Percentiles rank a stretch among this genome's conserved stretches.
phyloP scores from a whole-genome alignment of 2,329 filamentous ascomycete species.

The Amesomyces nigricolor region DNA sequence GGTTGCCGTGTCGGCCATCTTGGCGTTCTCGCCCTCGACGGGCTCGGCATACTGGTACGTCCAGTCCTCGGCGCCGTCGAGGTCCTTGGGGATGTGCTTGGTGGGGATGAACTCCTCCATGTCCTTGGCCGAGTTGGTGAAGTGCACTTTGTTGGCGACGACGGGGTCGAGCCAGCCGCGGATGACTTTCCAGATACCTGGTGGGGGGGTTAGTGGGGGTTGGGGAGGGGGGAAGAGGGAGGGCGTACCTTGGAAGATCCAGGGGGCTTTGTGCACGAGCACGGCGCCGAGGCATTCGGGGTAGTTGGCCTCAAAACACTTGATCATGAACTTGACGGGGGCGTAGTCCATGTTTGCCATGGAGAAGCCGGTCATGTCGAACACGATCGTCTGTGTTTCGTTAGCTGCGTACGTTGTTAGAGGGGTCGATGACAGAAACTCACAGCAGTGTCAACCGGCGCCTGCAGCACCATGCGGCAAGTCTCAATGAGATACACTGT shows the following conservation, averaged over 20 bases:
- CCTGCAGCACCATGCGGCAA: conserved; percentile 71
- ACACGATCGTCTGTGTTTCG: conserved; percentile 67
- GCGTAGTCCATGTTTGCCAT: conserved; percentile 98
- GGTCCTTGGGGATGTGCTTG: conserved; percentile 68
- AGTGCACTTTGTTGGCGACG: conserved; percentile 88
- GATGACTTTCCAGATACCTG: conserved; percentile 94
- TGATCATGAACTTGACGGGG: conserved; percentile 98
- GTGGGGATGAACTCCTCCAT: conserved; percentile 69
- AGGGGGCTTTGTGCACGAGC: conserved; percentile 91
- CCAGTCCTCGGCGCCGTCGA: conserved; percentile 84
- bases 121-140: conserved; percentile 76
- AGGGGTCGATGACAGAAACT: conserved; percentile 34
- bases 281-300: conserved; percentile 87
- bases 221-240: neutral
- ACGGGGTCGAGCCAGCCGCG: conserved; percentile 95
- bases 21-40: conserved; percentile 65
- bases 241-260: conserved; percentile 78
- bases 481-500: conserved; percentile 95
- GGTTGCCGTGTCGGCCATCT: conserved; percentile 60
- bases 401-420: conserved; percentile 20
- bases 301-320: conserved; percentile 98
- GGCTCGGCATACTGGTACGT: conserved; percentile 79
- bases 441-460: conserved; percentile 87
- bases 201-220: no score
- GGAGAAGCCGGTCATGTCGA: conserved; percentile 92